Base-by-base conservation (phyloP, 192 early-diverging fungal species). In the Coemansia sp. region DNA sequence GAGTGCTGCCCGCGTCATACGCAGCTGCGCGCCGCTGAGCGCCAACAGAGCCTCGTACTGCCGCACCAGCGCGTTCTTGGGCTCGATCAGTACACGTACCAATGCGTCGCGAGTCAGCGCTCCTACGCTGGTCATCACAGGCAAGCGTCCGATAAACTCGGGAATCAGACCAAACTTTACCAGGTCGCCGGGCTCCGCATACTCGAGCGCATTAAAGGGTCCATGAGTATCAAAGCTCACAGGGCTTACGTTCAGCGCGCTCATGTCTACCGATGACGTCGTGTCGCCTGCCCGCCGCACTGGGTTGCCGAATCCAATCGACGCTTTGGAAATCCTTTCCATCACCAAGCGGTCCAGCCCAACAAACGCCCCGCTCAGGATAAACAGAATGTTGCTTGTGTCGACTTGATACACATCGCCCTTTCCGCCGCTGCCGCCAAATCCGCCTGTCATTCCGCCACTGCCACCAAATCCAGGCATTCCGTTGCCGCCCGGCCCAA, bases 381-480 rank as follows among this genome's bases (percentile, higher is more conserved):
- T 90, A 74, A 95, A 95, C 56, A 95, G 67, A 56, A 95, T 95
- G 70, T 95, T 95, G 70, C 86, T 90, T 0, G 93, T 95, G 72
- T 95, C 92, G 7, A 95, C 91, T 6, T 87, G 79, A 68, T 89
- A 92, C 7, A 89, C 83, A n/a, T 95, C 92, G 43, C 91, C 92
- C 67, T 89, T 89, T n/a, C 60, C 69, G 23, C 67, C 64, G 10
- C 68, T 48, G 57, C 52, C 63, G 38, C 65, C 62, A 12, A 23
- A 17, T 10, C 49, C 22, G 22, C 49, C 49, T 7, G 49, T 22
- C 49, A 16, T 19, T 12, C 41, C 69, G 23, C 67, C 64, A 4
- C 68, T 52, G 51, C 58, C 43, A 39, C 62, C 59, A 17, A 52
- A 49, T 2, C 56, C 70, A 9, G 64, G 60, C 37, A 62, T 57